These are phyloP conservation scores for Teratosphaeria gauchensis DNA, from an alignment of 2,329 filamentous ascomycete genomes.

Conservation along the genomic window DNA sequence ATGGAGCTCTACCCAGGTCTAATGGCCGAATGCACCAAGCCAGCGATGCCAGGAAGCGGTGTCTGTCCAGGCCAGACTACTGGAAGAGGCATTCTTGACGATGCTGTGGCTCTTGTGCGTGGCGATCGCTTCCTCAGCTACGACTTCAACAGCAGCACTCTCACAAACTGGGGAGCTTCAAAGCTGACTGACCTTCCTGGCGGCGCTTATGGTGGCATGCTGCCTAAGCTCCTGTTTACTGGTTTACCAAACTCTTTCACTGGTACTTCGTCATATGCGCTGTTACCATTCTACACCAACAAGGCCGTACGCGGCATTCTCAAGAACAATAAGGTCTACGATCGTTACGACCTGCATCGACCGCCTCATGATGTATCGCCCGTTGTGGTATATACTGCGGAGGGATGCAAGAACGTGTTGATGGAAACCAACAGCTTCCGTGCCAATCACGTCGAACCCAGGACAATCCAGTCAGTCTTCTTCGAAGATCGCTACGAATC, in stretches of 20 bases:
- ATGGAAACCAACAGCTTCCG: conserved; percentile 41
- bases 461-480: conserved; percentile 37
- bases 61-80: conserved; percentile 38
- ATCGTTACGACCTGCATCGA: conserved; percentile 38
- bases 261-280: conserved; percentile 40
- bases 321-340: conserved; percentile 35
- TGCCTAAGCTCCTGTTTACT: conserved; percentile 36
- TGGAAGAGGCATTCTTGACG: conserved; percentile 38
- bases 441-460: conserved; percentile 34
- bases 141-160: conserved; percentile 39
- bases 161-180: conserved; percentile 43
- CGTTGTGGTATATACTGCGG: conserved; percentile 40
- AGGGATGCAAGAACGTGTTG: conserved; percentile 41
- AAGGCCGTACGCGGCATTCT: conserved; percentile 39
- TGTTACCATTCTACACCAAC: conserved; percentile 44
- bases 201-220: conserved; percentile 37
- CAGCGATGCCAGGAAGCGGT: conserved; percentile 38
- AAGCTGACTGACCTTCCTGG: conserved; percentile 29
- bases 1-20: conserved; percentile 51
- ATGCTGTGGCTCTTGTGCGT: conserved; percentile 39
- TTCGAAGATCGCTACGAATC: conserved; percentile 37
- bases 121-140: conserved; percentile 40
- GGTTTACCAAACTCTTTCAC: conserved; percentile 39
- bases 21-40: conserved; percentile 47
- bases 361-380: conserved; percentile 34